Base-by-base conservation (phyloP, 345 rosid species). In the Isatis tinctoria region DNA sequence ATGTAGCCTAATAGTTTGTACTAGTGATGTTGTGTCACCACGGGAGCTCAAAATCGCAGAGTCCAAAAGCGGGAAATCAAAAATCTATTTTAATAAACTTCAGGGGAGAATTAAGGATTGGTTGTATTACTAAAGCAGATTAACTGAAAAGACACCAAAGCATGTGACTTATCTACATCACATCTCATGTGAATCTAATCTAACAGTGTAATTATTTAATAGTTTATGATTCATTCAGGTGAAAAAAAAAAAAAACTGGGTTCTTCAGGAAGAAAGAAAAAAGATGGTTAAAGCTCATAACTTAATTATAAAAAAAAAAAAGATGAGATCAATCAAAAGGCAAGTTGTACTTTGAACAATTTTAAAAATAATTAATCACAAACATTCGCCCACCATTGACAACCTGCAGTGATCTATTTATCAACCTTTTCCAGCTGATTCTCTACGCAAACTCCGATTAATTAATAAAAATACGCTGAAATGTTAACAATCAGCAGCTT, bases 241-340 rank as follows among this genome's bases (percentile, higher is more conserved):
- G 47, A n/a, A 35, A 35, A 35, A 8, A 32, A 28, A n/a, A 17
- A 18, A 51, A 71, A 36, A 36, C 54, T 13, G 20, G 14, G 14
- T 12, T 41, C 10, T 37, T 33, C 18, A 64, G 36, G 60, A 30
- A 49, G 28, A 36, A 18, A 49, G 73, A 67, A 39, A 60, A 18
- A 75, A 51, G 12, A 60, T 28, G 22, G 70, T 33, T 69, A 30
- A 73, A 68, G 63, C 57, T 52, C 58, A 40, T 13, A 77, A 18
- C 53, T 10, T 63, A 27, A 22, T 22, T 4, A 4, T 11, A 17
- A 8, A 49, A 16, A 26, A 36, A 26, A 9, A 48, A 63, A 70
- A 70, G 61, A 64, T 77, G 71, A 70, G 61, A 70, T 64, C 80
- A 65, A 22, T 44, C 41, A 59, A 77, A 77, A 77, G 76, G 69